These are phyloP conservation scores for Plantago major DNA, from an alignment of 257 asterid genomes.

Conservation along the genomic window DNA sequence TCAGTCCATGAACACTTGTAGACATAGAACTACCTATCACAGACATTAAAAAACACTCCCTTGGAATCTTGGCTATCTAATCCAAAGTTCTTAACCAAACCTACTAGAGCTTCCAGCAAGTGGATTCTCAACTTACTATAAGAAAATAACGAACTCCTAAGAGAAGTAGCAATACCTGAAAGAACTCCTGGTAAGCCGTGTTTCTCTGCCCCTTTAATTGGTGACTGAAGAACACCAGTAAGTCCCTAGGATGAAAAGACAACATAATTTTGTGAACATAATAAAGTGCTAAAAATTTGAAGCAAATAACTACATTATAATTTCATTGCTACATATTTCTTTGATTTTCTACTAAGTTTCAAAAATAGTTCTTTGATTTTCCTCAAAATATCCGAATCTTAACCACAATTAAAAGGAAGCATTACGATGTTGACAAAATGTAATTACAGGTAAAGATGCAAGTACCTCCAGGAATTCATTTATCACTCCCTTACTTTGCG, in stretches of 20 bases:
- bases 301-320: too few relatives aligned
- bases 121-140: not conserved
- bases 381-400: not conserved
- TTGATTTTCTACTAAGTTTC: too few relatives aligned
- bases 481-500: constrained; percentile 87
- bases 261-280: constrained; percentile 2
- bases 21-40: too few relatives aligned
- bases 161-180: constrained; percentile 51
- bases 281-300: not conserved
- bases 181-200: constrained; percentile 96
- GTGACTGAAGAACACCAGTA: constrained; percentile 95
- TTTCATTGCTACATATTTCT: too few relatives aligned
- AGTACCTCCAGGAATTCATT: constrained; percentile 89
- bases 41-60: too few relatives aligned
- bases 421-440: not conserved
- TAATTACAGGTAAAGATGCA: constrained; percentile 13
- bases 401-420: not conserved
- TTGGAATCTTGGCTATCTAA: too few relatives aligned
- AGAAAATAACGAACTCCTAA: not conserved
- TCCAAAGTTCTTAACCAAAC: too few relatives aligned
- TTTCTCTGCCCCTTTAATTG: constrained; percentile 94
- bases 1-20: too few relatives aligned
- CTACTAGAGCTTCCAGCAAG: not conserved
- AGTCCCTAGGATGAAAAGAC: constrained; percentile 56
- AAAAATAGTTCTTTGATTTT: not conserved